Evolutionary conservation across 177 flowering plant genomes (phyloP).

Genomic region (Telopea speciosissima): DNA sequence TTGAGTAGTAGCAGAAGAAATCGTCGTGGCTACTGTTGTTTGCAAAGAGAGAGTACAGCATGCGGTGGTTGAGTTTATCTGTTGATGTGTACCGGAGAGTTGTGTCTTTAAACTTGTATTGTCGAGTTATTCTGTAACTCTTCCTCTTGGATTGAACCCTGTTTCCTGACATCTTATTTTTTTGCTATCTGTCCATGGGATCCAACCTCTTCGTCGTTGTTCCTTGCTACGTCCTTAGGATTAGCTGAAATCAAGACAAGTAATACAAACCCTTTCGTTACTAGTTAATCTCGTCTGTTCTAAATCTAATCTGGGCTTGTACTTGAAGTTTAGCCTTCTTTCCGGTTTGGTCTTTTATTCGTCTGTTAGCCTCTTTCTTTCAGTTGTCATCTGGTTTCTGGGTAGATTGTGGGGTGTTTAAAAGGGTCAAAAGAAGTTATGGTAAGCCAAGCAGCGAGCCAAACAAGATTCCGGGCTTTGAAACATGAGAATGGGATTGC

Average conservation of each 20-base stretch:
- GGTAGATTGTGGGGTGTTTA: slow-evolving; percentile 10
- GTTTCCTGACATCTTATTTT: not conserved
- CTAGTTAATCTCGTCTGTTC: not conserved
- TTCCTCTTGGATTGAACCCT: not conserved
- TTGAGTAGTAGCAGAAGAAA: slow-evolving; percentile 5
- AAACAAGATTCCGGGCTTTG: slow-evolving; percentile 91
- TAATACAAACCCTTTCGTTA: not conserved
- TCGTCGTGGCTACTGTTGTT: slow-evolving; percentile 9
- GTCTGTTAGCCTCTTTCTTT: not conserved
- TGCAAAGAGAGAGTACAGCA: slow-evolving; percentile 29
- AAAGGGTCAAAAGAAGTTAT: slow-evolving; percentile 61
- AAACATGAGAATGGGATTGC: slow-evolving; percentile 90
- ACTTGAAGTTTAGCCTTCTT: no score
- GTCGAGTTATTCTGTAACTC: slow-evolving; percentile 70
- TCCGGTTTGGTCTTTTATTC: not conserved
- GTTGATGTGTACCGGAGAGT: slow-evolving; percentile 61
- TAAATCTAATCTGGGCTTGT: no score
- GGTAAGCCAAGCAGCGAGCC: slow-evolving; percentile 99
- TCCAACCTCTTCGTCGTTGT: slow-evolving; percentile 43
- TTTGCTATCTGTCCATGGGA: slow-evolving; percentile 39
- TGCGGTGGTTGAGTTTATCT: slow-evolving; percentile 63
- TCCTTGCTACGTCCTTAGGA: slow-evolving; percentile 53
- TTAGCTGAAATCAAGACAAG: slow-evolving; percentile 25
- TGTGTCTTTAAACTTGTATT: slow-evolving; percentile 61
- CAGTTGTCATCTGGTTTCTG: not conserved